phyloP scores from a whole-genome alignment of 768 basidiomycete species.

The Rhodotorula babjevae region DNA sequence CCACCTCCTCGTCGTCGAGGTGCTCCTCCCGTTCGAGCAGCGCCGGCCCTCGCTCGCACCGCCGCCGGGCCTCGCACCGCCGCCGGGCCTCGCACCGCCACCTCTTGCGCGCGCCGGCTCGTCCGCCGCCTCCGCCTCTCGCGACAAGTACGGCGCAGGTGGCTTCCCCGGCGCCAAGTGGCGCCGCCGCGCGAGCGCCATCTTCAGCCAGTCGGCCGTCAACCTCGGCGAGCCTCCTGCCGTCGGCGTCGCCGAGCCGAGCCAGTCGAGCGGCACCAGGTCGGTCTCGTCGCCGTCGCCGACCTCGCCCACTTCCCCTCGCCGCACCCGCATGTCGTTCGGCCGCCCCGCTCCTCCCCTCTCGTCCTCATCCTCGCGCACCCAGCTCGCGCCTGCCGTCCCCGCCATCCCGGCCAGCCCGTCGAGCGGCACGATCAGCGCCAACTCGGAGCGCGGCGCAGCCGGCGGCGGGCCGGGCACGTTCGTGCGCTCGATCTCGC shows the following conservation, averaged over 20 bases:
- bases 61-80: not conserved
- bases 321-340: not conserved
- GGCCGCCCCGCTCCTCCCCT: not conserved
- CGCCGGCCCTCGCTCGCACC: not conserved
- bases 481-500: not conserved
- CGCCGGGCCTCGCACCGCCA: not conserved
- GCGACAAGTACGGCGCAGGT: not conserved
- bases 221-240: not conserved
- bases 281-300: not conserved
- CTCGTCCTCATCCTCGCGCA: not conserved
- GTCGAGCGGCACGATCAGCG: not conserved
- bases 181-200: slow-evolving; percentile 9
- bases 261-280: not conserved
- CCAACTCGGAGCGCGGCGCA: too few species aligned
- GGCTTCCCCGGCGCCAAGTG: not conserved
- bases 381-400: not conserved
- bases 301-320: not conserved
- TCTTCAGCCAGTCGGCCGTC: not conserved
- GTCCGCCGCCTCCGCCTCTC: not conserved
- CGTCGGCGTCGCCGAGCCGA: too few species aligned
- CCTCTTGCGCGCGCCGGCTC: too few species aligned
- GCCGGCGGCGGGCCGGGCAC: not conserved
- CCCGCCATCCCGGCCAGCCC: not conserved
- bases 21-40: not conserved
- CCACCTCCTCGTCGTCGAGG: not conserved